phyloP scores from a whole-genome alignment of 164 flowering plant genomes.

The Annona squamosa region DNA sequence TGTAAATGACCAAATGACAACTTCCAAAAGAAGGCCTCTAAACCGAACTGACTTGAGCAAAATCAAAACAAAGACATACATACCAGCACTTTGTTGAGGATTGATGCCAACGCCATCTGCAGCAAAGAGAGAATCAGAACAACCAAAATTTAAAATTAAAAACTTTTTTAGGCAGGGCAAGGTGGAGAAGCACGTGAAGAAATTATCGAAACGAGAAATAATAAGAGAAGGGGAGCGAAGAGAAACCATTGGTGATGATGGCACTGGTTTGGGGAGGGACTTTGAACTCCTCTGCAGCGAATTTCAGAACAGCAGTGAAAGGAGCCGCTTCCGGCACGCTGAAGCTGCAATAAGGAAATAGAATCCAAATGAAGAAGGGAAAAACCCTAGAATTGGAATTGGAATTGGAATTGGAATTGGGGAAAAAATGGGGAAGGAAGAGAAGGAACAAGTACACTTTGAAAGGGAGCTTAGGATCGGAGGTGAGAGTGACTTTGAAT shows the following conservation, averaged over 20 bases:
- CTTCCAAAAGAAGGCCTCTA: too few relatives aligned
- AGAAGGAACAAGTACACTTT: constrained; percentile 56
- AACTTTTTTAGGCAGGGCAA: too few relatives aligned
- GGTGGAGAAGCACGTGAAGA: background rate
- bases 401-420: background rate
- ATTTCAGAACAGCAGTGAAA: constrained; percentile 90
- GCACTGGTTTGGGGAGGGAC: constrained; percentile 99
- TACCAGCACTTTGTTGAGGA: constrained; percentile 98
- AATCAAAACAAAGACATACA: background rate
- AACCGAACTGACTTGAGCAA: background rate
- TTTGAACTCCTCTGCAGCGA: constrained; percentile 96
- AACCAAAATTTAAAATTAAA: background rate
- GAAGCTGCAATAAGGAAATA: constrained; percentile 38
- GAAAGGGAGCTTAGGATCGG: constrained; percentile 98
- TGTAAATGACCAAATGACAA: too few relatives aligned
- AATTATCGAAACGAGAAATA: background rate
- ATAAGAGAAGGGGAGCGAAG: background rate
- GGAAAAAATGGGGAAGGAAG: background rate
- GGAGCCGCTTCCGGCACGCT: constrained; percentile 98
- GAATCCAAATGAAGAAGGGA: background rate
- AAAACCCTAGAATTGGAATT: background rate
- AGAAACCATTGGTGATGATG: constrained; percentile 91
- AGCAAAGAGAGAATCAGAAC: background rate
- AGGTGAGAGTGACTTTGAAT: constrained; percentile 90
- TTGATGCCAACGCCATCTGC: constrained; percentile 98